Evolutionary conservation across 768 basidiomycete genomes (phyloP).

Genomic region (Suillus ampliporus): DNA sequence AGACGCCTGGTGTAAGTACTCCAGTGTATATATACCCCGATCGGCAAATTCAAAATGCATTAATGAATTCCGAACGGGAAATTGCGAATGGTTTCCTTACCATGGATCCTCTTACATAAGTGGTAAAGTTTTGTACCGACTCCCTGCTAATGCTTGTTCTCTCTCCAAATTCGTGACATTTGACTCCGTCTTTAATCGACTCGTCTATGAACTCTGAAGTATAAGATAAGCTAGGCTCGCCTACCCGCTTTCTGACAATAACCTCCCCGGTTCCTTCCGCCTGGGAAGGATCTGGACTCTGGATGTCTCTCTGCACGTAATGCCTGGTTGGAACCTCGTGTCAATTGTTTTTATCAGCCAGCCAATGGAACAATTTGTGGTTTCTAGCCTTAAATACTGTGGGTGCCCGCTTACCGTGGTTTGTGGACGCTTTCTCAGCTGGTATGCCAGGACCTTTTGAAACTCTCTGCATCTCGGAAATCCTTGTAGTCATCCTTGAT

Average conservation of each 20-base stretch:
- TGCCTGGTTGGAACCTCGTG: background rate
- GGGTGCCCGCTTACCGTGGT: too few species aligned
- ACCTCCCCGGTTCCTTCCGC: background rate
- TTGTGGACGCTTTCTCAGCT: too few species aligned
- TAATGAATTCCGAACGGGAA: too few species aligned
- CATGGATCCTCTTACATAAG: too few species aligned
- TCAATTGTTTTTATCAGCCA: background rate
- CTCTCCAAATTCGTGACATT: background rate
- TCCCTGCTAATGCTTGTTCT: too few species aligned
- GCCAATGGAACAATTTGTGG: background rate
- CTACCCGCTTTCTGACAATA: background rate
- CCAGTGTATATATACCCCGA: too few species aligned
- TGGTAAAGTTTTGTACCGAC: too few species aligned
- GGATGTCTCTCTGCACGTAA: background rate
- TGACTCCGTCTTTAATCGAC: background rate
- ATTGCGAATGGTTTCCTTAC: too few species aligned
- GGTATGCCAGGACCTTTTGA: constrained; percentile 9
- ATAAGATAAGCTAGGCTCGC: background rate
- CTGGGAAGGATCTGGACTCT: background rate
- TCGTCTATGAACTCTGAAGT: background rate
- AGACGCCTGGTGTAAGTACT: too few species aligned
- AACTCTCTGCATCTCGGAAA: constrained; percentile 1
- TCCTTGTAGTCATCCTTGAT: constrained; percentile 3
- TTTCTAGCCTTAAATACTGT: background rate
- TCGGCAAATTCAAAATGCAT: too few species aligned